Evolutionary conservation across 1,284 basidiomycete species (phyloP).

Genomic region (Marasmius fiardii): DNA sequence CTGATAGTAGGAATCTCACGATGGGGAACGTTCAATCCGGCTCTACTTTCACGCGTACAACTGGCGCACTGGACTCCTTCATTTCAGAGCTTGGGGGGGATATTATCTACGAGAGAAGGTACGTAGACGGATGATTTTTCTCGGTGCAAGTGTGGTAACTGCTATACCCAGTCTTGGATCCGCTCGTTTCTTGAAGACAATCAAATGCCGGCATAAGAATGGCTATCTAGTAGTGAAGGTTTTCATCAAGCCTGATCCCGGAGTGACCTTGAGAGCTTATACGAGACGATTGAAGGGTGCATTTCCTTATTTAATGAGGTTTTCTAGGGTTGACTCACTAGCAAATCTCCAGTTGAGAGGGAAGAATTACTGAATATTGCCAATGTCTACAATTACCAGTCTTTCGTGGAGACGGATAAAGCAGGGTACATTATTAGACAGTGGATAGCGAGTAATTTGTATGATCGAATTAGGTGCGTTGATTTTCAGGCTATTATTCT

Average conservation of each 20-base stretch:
- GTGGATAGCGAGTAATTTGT: conserved; percentile 93
- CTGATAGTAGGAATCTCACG: neutral
- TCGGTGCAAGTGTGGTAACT: neutral
- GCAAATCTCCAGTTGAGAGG: conserved; percentile 60
- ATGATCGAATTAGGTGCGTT: conserved; percentile 93
- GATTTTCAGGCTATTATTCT: conserved; percentile 2
- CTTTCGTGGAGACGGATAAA: conserved; percentile 92
- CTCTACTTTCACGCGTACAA: conserved; percentile 61
- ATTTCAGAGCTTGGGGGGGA: conserved; percentile 85
- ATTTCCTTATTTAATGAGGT: conserved; percentile 14
- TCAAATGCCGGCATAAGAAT: conserved; percentile 66
- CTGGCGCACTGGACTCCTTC: conserved; percentile 84
- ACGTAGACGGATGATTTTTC: conserved; percentile 15
- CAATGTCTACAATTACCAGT: conserved; percentile 89
- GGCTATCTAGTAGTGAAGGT: conserved; percentile 62
- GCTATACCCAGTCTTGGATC: conserved; percentile 66
- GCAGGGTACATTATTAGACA: conserved; percentile 95
- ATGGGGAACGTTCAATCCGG: conserved; percentile 75
- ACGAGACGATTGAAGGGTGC: conserved; percentile 64
- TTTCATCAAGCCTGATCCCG: conserved; percentile 80
- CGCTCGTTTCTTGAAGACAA: conserved; percentile 95
- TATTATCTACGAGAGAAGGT: conserved; percentile 91
- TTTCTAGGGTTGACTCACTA: conserved; percentile 1
- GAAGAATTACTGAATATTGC: conserved; percentile 83
- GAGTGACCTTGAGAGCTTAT: conserved; percentile 64